Evolutionary conservation across 306 rosid genomes (phyloP).

Genomic region (Gleditsia sinensis): DNA sequence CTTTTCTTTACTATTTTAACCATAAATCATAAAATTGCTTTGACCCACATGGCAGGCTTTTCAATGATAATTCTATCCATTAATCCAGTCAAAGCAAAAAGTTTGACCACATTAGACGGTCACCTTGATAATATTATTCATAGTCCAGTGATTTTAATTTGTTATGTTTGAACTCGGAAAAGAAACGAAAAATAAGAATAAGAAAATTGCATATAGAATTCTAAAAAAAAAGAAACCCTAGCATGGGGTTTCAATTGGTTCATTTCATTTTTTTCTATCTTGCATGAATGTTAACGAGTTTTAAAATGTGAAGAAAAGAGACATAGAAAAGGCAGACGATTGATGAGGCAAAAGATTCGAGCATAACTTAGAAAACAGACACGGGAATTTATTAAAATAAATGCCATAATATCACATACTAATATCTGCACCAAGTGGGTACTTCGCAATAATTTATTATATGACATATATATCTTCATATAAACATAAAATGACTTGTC

Average conservation of each 20-base stretch:
- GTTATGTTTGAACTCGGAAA: too few species aligned
- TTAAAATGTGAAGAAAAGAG: too few species aligned
- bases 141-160: too few species aligned
- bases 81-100: background rate
- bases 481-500: background rate
- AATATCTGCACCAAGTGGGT: slow-evolving; percentile 13
- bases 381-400: background rate
- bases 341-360: background rate
- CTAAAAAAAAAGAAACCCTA: too few species aligned
- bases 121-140: too few species aligned
- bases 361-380: background rate
- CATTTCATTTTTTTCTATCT: too few species aligned
- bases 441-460: slow-evolving; percentile 12
- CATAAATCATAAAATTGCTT: slow-evolving; percentile 29
- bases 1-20: slow-evolving; percentile 25
- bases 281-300: too few species aligned
- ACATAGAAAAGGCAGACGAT: too few species aligned
- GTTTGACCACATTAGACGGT: background rate
- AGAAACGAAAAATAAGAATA: too few species aligned
- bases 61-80: background rate
- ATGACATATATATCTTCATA: background rate
- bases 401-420: background rate
- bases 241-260: too few species aligned
- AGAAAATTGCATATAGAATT: too few species aligned
- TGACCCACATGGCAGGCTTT: slow-evolving; percentile 32